Percentiles rank a stretch among this genome's conserved stretches.
Evolutionary conservation across 306 rosid genomes (phyloP).

Genomic region (Cicer yamashitae): DNA sequence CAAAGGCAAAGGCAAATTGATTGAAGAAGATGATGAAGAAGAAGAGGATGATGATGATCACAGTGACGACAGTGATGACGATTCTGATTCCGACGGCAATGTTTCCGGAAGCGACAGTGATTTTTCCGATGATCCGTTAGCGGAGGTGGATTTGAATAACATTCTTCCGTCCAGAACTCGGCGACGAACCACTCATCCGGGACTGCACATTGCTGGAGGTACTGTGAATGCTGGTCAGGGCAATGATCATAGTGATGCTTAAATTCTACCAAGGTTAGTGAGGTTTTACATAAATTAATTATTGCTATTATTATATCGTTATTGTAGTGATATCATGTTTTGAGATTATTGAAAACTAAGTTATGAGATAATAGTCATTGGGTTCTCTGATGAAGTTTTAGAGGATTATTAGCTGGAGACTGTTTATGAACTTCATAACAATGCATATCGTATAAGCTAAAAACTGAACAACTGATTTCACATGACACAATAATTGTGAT

Average conservation of each 20-base stretch:
- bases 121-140: constrained; percentile 83
- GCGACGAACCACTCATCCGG: constrained; percentile 63
- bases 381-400: constrained; percentile 23
- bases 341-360: constrained; percentile 29
- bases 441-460: background rate
- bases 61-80: constrained; percentile 42
- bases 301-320: background rate
- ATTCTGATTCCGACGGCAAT: constrained; percentile 66
- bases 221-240: constrained; percentile 43
- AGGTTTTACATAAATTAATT: constrained; percentile 3
- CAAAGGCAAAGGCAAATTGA: constrained; percentile 87
- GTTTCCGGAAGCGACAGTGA: constrained; percentile 68
- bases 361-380: background rate
- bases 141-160: constrained; percentile 92
- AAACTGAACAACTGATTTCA: background rate
- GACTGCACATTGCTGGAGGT: constrained; percentile 67
- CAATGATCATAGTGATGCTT: constrained; percentile 50
- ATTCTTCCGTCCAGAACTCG: constrained; percentile 94
- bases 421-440: constrained; percentile 16
- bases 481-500: constrained; percentile 10
- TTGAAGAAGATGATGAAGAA: constrained; percentile 55
- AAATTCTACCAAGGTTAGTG: constrained; percentile 59
- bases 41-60: constrained; percentile 44
- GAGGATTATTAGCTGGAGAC: constrained; percentile 22
- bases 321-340: constrained; percentile 3